Base-by-base conservation (phyloP, 225 moss, liverwort and hornwort species). In the Ulota crispa region DNA sequence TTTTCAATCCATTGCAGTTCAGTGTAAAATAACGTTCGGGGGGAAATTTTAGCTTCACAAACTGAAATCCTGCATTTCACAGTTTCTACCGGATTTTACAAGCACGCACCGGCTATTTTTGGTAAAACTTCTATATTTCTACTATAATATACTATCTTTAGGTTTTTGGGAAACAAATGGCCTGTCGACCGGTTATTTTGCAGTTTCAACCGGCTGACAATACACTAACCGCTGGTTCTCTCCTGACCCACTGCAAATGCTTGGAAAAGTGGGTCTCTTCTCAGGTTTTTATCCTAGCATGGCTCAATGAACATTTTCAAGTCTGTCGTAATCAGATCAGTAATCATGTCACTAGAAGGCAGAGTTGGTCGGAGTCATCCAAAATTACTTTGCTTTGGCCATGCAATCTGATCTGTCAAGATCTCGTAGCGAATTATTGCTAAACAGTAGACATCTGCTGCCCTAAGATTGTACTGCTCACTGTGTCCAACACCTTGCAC, bases 401-500 rank as follows among this genome's bases (percentile, higher is more conserved):
- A 21, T 66, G 31, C 50, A 2, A 50, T 26, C 31, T 1, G 8
- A 6, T 2, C 3, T 9, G 39, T 82, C 62, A 80, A 9, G 5
- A 85, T 68, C 77, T 88, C 80, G 21, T 54, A 77, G 72, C 82
- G 80, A 3, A 77, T 73, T 68, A 85, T 83, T 9, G 60, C 88
- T n/a, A 82, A 85, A 53, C 85, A 82, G 5, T 34, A 85, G 26
- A 76, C 71, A 72, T 80, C 82, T 21, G 78, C 74, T 50, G 73
- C 78, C 27, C 77, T 61, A 52, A 59, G 78, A 18, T 75, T 54
- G 34, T 0, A 65, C 1, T 4, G 1, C 2, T 77, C 32, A 45
- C 13, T 45, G 12, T 45, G 13, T 13, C 4, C 52, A 28, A 53
- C 47, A 31, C 5, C 20, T 30, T 50, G 0, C 6, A 50, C 20